Evolutionary conservation across 2,329 filamentous ascomycete genomes (phyloP).

Genomic region (Paecilomyces sp.): DNA sequence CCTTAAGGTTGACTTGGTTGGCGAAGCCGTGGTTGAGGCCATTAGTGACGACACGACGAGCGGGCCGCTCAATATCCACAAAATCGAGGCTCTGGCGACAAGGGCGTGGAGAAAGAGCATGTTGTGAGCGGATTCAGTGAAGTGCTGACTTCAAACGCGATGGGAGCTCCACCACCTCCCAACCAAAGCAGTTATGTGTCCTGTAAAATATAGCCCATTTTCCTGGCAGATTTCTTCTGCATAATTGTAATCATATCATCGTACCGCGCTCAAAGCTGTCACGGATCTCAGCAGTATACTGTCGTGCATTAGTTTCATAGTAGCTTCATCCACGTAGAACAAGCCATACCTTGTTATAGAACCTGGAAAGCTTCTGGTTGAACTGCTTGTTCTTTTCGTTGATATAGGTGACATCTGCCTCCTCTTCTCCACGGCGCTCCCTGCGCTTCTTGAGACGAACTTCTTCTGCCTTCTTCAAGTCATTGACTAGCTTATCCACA

Average conservation of each 20-base stretch:
- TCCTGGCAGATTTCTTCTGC: neutral
- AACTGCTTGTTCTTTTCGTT: slow-evolving; percentile 99
- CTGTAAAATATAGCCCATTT: neutral
- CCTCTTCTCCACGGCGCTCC: slow-evolving; percentile 74
- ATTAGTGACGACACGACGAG: slow-evolving; percentile 64
- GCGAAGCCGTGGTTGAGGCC: slow-evolving; percentile 83
- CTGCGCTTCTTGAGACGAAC: slow-evolving; percentile 75
- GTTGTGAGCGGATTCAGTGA: slow-evolving; percentile 50
- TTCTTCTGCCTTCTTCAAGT: slow-evolving; percentile 84
- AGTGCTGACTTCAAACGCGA: neutral
- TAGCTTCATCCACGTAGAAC: neutral
- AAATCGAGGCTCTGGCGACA: slow-evolving; percentile 74
- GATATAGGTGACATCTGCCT: slow-evolving; percentile 94
- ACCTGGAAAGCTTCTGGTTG: slow-evolving; percentile 90
- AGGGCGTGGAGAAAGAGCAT: slow-evolving; percentile 86
- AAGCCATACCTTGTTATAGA: slow-evolving; percentile 75
- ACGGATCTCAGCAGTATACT: slow-evolving; percentile 90
- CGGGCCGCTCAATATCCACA: slow-evolving; percentile 68
- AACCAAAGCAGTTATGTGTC: neutral
- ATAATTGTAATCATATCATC: slow-evolving; percentile 60
- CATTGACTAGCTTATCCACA: slow-evolving; percentile 78
- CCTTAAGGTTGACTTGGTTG: slow-evolving; percentile 77
- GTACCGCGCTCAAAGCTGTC: slow-evolving; percentile 97
- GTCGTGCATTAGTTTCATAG: slow-evolving; percentile 11
- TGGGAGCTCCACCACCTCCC: neutral